Evolutionary conservation across 345 rosid species (phyloP).

Genomic region (Lepidium africanum): DNA sequence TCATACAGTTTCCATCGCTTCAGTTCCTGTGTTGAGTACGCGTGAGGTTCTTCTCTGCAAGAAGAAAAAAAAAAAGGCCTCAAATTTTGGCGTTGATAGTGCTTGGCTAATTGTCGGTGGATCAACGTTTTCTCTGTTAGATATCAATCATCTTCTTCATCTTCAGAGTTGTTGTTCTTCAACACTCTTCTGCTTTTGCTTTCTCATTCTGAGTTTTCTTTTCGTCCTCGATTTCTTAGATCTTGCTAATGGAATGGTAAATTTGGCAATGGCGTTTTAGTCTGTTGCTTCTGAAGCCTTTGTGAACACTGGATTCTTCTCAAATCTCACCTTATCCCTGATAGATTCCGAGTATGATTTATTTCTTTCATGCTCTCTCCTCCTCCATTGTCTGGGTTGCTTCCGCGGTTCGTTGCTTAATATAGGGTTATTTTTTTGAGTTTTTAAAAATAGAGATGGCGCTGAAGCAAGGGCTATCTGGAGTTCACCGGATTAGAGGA

Average conservation of each 20-base stretch:
- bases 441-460: conserved; percentile 50
- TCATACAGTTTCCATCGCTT: too few species aligned
- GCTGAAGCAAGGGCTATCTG: conserved; percentile 55
- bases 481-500: conserved; percentile 35
- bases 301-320: conserved; percentile 15
- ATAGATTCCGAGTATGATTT: conserved; percentile 13
- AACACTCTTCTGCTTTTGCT: neutral
- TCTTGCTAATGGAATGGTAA: conserved; percentile 8
- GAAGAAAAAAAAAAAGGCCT: neutral
- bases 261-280: conserved; percentile 2
- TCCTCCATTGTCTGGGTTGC: neutral
- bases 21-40: neutral
- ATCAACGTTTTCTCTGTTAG: too few species aligned
- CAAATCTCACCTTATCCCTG: neutral
- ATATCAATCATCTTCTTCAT: conserved; percentile 7
- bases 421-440: conserved; percentile 20
- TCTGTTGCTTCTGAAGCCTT: neutral
- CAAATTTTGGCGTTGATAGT: conserved; percentile 20
- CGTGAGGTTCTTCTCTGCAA: conserved; percentile 19
- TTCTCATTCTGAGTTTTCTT: neutral
- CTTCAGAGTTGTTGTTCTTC: too few species aligned
- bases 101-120: conserved; percentile 23
- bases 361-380: neutral
- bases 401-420: neutral
- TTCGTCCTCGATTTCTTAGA: conserved; percentile 6